Conservation (phyloP, 371 early-diverging fungal genomes). For the Mucor indicus region DNA sequence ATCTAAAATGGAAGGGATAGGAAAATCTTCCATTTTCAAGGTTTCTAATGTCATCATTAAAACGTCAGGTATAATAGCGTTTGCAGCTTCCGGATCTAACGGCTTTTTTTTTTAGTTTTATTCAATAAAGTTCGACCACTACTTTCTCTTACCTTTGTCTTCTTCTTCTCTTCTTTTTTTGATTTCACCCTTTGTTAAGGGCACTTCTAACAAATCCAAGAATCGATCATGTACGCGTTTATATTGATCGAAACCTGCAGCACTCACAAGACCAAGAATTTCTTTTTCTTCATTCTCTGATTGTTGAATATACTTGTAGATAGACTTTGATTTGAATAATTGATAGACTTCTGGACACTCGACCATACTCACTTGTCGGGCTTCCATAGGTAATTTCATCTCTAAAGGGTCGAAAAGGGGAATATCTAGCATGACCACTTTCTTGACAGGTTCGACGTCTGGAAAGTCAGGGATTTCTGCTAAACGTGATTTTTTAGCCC, state of each 20-base stretch:
- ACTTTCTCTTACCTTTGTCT: constrained; percentile 10
- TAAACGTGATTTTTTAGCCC: constrained; percentile 15
- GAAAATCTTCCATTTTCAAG: constrained; percentile 42
- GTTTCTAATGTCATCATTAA: constrained; percentile 35
- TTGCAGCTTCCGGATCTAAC: constrained; percentile 9
- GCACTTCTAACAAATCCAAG: constrained; percentile 22
- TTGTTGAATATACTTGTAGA: constrained; percentile 6
- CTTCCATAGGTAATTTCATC: constrained; percentile 15
- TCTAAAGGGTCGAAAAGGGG: constrained; percentile 25
- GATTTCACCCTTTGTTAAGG: constrained; percentile 21
- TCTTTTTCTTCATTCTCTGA: constrained; percentile 7
- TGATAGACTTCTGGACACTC: constrained; percentile 13
- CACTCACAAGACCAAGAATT: constrained; percentile 12
- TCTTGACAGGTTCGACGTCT: constrained; percentile 11
- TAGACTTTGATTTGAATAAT: background rate
- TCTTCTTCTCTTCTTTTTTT: constrained; percentile 23
- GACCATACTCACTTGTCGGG: constrained; percentile 5
- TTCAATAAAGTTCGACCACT: too few species aligned
- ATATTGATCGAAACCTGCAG: constrained; percentile 20
- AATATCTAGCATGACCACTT: constrained; percentile 20
- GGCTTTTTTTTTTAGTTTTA: too few species aligned
- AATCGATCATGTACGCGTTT: constrained; percentile 26
- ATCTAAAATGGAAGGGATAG: constrained; percentile 40
- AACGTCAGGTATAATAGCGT: constrained; percentile 13
- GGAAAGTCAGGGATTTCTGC: constrained; percentile 18